phyloP scores from a whole-genome alignment of 345 rosid species.

The Lenwebbia sp. region DNA sequence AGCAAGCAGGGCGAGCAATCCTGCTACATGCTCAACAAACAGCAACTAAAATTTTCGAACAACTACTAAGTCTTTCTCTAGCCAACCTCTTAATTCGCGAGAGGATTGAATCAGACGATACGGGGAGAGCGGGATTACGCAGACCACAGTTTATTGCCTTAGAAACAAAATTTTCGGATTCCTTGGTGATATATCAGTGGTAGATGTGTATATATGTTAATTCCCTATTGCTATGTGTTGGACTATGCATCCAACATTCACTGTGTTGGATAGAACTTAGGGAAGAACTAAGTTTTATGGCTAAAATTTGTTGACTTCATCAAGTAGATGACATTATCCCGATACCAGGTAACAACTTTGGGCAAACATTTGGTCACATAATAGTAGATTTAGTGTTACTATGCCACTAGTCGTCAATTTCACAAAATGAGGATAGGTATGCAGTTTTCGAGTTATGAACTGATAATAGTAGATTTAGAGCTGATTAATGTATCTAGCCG shows the following conservation, averaged over 20 bases:
- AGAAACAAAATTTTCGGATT: no score
- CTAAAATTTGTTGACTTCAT: slow-evolving; percentile 15
- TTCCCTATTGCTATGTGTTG: not conserved
- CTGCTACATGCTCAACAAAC: not conserved
- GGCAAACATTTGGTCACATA: no score
- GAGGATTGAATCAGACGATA: not conserved
- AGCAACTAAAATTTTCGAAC: not conserved
- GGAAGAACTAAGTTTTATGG: slow-evolving; percentile 15
- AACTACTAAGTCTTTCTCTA: not conserved
- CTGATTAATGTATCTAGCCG: not conserved
- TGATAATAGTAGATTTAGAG: not conserved
- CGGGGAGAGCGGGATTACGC: not conserved
- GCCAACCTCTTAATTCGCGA: not conserved
- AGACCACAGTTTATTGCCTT: not conserved
- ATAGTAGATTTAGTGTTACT: not conserved
- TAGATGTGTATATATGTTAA: not conserved
- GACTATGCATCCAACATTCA: slow-evolving; percentile 22
- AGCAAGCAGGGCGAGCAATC: not conserved
- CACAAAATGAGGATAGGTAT: no score
- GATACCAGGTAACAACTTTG: slow-evolving; percentile 18
- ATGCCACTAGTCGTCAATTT: not conserved
- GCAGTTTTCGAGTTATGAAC: not conserved
- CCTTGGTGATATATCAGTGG: not conserved
- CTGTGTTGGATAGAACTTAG: no score
- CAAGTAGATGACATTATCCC: slow-evolving; percentile 39